These are phyloP conservation scores for Blakeslea trispora DNA, from an alignment of 371 early-diverging fungal genomes.

Conservation along the genomic window DNA sequence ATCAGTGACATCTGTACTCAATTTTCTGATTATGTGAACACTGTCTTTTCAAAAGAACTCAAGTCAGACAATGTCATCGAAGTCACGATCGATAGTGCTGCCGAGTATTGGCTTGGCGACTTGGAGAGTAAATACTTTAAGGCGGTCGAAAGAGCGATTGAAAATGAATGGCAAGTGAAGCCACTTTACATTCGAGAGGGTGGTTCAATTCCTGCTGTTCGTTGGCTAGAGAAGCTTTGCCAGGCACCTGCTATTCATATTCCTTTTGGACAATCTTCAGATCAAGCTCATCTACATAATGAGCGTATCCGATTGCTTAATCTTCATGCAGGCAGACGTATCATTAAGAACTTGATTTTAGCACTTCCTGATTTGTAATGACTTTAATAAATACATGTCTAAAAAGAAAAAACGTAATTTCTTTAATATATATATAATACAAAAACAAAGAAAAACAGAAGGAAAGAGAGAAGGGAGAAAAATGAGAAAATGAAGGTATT, in stretches of 20 bases:
- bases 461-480: background rate
- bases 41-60: conserved; percentile 51
- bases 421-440: conserved; percentile 3
- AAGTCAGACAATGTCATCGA: conserved; percentile 52
- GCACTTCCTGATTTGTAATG: conserved; percentile 8
- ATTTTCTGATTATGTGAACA: conserved; percentile 56
- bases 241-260: conserved; percentile 73
- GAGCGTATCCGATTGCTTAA: conserved; percentile 79
- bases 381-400: no score
- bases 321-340: conserved; percentile 66
- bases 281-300: conserved; percentile 81
- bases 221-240: conserved; percentile 76
- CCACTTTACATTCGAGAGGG: conserved; percentile 77
- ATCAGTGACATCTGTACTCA: conserved; percentile 60
- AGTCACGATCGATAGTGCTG: conserved; percentile 53
- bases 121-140: conserved; percentile 66
- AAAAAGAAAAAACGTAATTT: background rate
- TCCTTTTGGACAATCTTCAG: conserved; percentile 83
- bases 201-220: conserved; percentile 81
- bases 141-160: conserved; percentile 68
- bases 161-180: conserved; percentile 63
- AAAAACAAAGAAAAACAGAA: no score
- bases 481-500: background rate
- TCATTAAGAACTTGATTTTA: conserved; percentile 47
- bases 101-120: conserved; percentile 84